Conservation (phyloP, 1,284 basidiomycete species). For the Quambalaria eucalypti region DNA sequence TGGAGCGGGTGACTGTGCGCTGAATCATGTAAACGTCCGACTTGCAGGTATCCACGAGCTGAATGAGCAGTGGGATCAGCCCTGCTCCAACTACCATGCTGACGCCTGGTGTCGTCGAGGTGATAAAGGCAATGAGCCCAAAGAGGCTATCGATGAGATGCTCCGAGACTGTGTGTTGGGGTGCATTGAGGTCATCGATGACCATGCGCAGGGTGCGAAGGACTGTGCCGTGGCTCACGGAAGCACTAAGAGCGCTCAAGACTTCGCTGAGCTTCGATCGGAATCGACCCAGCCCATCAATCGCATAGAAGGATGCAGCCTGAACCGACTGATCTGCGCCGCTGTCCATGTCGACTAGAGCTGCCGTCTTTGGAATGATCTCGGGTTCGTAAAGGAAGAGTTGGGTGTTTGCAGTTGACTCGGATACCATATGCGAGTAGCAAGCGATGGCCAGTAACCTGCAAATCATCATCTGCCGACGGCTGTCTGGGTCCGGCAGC, state of each 20-base stretch:
- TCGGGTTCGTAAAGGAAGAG: slow-evolving; percentile 93
- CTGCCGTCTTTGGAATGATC: slow-evolving; percentile 50
- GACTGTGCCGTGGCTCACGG: slow-evolving; percentile 82
- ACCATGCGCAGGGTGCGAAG: slow-evolving; percentile 29
- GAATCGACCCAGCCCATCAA: slow-evolving; percentile 83
- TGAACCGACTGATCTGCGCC: slow-evolving; percentile 49
- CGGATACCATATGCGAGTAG: slow-evolving; percentile 52
- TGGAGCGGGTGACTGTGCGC: slow-evolving; percentile 52
- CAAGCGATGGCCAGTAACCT: slow-evolving; percentile 81
- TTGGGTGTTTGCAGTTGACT: slow-evolving; percentile 66
- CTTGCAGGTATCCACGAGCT: slow-evolving; percentile 21
- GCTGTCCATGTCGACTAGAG: slow-evolving; percentile 23
- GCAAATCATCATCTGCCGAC: slow-evolving; percentile 71
- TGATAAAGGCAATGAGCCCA: slow-evolving; percentile 76
- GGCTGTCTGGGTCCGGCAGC: slow-evolving; percentile 57
- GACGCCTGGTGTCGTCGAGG: slow-evolving; percentile 71
- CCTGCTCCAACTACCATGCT: slow-evolving; percentile 97
- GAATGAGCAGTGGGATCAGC: slow-evolving; percentile 66
- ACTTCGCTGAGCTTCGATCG: slow-evolving; percentile 75
- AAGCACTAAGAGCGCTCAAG: slow-evolving; percentile 80
- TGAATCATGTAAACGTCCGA: slow-evolving; percentile 36
- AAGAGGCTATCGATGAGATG: slow-evolving; percentile 52
- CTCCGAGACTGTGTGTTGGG: slow-evolving; percentile 57
- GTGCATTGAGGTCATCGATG: slow-evolving; percentile 16
- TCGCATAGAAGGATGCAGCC: slow-evolving; percentile 71